Evolutionary conservation across 2,329 filamentous ascomycete species (phyloP), one percentile per base, ranked within the genome.

Genomic region (Aspergillus intermedius): DNA sequence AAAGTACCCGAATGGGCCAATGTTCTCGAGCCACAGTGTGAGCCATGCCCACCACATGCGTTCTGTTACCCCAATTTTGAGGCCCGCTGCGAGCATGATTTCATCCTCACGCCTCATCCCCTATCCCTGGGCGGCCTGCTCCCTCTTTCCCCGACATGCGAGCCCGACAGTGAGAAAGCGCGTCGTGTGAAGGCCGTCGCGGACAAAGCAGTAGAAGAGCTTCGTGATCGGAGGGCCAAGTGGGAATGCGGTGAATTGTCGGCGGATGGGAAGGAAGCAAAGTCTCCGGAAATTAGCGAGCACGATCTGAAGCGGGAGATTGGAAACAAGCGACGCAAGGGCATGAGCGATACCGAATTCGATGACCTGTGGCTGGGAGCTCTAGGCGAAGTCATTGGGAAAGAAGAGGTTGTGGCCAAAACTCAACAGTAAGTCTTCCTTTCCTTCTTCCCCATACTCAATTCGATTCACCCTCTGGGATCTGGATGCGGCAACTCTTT

Each of bases 161-260:
- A 96, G 69, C 87, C 93, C 0, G 94, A 98, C 67, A 90, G 90
- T 52, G 89, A 94, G 61, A 96, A 95, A 68, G 88, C 86, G 6
- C 83, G 88, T 35, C 86, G 87, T 15, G 86, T 97, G 44, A 88
- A 91, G 61, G 82, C 85, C 17, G 89, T 98, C 13, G 89, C 91
- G 6, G 86, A 97, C 64, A 87, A 85, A 66, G 90, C 88, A 1
- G 80, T 97, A 3, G 89, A 95, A 60, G 86, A 91, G 59, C 78
- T 98, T 44, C 81, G 93, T 47, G 83, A 95, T 57, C 83, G 88
- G 37, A 83, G 88, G 50, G 93, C 93, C 48, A 85, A 90, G 60
- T 96, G 84, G 61, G 93, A 98, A 72, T 98, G 93, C 60, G 88
- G 91, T 15, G 85, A 88, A 51, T 74, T 84, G 10, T 76, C 83